These are phyloP conservation scores for Afroboletus lepidellus DNA, from an alignment of 1,284 basidiomycete species.

Conservation along the genomic window DNA sequence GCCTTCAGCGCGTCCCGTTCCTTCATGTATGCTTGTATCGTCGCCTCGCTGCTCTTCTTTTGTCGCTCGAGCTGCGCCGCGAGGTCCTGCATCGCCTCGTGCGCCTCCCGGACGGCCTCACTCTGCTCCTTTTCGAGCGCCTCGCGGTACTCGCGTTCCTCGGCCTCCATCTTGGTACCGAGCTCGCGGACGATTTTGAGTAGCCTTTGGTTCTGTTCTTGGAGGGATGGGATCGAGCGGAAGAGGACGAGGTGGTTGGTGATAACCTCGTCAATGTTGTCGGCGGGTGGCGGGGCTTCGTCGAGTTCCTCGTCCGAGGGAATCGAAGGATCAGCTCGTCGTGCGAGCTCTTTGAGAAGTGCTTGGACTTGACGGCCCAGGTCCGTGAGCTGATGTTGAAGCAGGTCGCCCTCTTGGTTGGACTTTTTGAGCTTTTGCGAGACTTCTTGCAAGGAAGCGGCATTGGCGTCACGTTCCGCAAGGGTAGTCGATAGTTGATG, in stretches of 20 bases:
- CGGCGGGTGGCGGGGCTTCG: conserved; percentile 40
- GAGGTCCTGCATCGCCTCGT: conserved; percentile 80
- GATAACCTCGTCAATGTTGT: conserved; percentile 77
- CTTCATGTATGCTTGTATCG: conserved; percentile 77
- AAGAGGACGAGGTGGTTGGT: conserved; percentile 90
- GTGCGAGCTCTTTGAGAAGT: conserved; percentile 76
- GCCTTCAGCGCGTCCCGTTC: conserved; percentile 86
- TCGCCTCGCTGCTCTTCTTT: conserved; percentile 65
- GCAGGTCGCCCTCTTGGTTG: conserved; percentile 65
- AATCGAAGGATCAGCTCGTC: conserved; percentile 80
- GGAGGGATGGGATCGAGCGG: conserved; percentile 75
- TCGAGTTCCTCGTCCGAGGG: conserved; percentile 73
- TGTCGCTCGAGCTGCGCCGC: conserved; percentile 72
- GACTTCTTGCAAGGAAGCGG: conserved; percentile 50
- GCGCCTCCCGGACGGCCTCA: conserved; percentile 83
- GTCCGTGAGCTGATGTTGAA: conserved; percentile 81
- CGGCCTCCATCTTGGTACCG: conserved; percentile 73
- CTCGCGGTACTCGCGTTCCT: conserved; percentile 69
- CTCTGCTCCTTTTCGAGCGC: conserved; percentile 69
- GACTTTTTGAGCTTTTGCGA: conserved; percentile 63
- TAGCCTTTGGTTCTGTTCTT: conserved; percentile 88
- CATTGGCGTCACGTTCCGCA: conserved; percentile 61
- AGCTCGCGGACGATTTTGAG: conserved; percentile 82
- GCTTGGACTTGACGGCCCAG: conserved; percentile 83
- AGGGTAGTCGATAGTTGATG: conserved; percentile 74